phyloP scores from a whole-genome alignment of 495 filamentous ascomycete genomes.

The Gamarada debralockiae region DNA sequence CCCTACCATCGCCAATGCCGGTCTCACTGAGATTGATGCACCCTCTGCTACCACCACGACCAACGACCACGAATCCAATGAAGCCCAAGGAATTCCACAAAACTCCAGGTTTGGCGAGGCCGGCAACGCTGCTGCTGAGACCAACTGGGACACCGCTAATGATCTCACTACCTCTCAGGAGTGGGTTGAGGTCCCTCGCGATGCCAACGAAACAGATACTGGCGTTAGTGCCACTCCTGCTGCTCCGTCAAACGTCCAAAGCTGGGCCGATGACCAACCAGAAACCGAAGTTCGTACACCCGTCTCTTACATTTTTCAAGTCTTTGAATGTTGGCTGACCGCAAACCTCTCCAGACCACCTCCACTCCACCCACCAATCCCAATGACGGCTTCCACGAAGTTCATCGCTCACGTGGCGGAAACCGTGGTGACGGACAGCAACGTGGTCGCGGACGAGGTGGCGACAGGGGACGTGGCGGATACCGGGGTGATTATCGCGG shows the following conservation, averaged over 20 bases:
- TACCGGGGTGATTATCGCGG: constrained; percentile 47
- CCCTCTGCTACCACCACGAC: constrained; percentile 39
- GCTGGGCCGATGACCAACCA: constrained; percentile 67
- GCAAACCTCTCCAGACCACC: constrained; percentile 20
- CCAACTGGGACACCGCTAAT: constrained; percentile 62
- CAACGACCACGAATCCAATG: constrained; percentile 43
- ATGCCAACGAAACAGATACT: constrained; percentile 70
- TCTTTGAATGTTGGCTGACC: constrained; percentile 14
- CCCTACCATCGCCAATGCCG: constrained; percentile 69
- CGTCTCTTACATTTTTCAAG: neutral
- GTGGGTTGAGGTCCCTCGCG: constrained; percentile 73
- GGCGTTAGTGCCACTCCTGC: constrained; percentile 57
- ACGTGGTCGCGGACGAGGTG: constrained; percentile 51
- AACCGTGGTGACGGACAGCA: constrained; percentile 32
- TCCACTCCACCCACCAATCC: constrained; percentile 27
- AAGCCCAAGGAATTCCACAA: constrained; percentile 34
- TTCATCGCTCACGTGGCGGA: constrained; percentile 57
- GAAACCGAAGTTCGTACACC: constrained; percentile 35
- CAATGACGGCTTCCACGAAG: constrained; percentile 69
- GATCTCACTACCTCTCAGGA: constrained; percentile 55
- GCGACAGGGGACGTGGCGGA: constrained; percentile 43
- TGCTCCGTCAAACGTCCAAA: constrained; percentile 47
- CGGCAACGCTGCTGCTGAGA: constrained; percentile 64
- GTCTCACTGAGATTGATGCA: constrained; percentile 65
- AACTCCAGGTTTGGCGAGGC: constrained; percentile 58